Evolutionary conservation across 352 stramenopile genomes (phyloP).

Genomic region (Globisporangium emineosum): DNA sequence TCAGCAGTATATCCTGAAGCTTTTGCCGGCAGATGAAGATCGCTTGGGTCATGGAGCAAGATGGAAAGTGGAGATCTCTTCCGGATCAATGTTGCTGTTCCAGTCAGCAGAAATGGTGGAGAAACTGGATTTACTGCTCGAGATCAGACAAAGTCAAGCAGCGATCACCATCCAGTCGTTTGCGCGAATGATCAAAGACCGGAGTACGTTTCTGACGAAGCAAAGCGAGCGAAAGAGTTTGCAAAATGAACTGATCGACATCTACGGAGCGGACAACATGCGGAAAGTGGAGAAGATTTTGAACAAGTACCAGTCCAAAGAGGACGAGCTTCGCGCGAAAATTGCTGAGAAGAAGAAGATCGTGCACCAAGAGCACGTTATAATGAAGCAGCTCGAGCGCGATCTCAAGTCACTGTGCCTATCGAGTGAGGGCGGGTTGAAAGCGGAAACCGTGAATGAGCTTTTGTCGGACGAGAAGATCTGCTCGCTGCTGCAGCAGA

Average conservation of each 20-base stretch:
- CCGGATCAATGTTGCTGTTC: slow-evolving; percentile 26
- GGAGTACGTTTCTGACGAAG: slow-evolving; percentile 24
- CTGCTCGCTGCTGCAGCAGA: slow-evolving; percentile 31
- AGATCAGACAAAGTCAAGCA: slow-evolving; percentile 31
- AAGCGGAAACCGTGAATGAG: slow-evolving; percentile 39
- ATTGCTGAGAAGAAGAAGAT: slow-evolving; percentile 30
- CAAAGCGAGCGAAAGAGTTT: slow-evolving; percentile 30
- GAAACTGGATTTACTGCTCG: slow-evolving; percentile 36
- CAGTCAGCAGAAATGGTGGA: slow-evolving; percentile 28
- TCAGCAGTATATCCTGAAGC: slow-evolving; percentile 15
- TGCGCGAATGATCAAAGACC: slow-evolving; percentile 35
- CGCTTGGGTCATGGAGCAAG: background rate
- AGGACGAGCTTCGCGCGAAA: slow-evolving; percentile 39
- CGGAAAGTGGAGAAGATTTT: slow-evolving; percentile 36
- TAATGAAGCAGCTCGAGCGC: slow-evolving; percentile 29
- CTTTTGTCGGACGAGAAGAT: slow-evolving; percentile 48
- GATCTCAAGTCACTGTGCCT: slow-evolving; percentile 43
- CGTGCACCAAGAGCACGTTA: slow-evolving; percentile 21
- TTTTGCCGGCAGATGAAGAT: slow-evolving; percentile 16
- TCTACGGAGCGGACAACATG: slow-evolving; percentile 31
- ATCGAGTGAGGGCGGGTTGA: slow-evolving; percentile 27
- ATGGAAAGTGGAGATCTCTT: slow-evolving; percentile 16
- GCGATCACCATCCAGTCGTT: slow-evolving; percentile 34
- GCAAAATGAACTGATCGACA: slow-evolving; percentile 35
- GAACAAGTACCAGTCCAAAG: slow-evolving; percentile 36